A percentile compares a stretch with the other conserved stretches of the same genome.
Evolutionary conservation across 805 yeast species (phyloP).

Genomic region (Teunomyces stri): DNA sequence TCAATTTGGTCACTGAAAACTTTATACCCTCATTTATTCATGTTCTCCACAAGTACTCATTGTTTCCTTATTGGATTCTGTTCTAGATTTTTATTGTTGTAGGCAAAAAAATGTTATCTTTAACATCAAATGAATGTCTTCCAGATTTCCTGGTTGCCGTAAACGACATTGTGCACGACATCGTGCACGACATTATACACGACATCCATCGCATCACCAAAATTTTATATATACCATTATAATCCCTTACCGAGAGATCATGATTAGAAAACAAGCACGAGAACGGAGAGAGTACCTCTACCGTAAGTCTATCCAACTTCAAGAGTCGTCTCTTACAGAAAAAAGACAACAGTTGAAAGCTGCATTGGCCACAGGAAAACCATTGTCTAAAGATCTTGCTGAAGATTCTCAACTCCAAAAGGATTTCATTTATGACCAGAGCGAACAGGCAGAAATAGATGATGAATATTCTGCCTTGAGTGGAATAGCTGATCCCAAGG

Average conservation of each 20-base stretch:
- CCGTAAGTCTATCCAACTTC: slow-evolving; percentile 83
- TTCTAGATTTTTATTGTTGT: no score
- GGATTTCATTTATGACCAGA: slow-evolving; percentile 85
- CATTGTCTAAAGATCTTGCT: slow-evolving; percentile 84
- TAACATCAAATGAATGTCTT: no score
- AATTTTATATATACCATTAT: slow-evolving; percentile 1
- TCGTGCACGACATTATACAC: neutral
- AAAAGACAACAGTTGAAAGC: slow-evolving; percentile 83
- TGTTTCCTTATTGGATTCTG: no score
- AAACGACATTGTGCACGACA: neutral
- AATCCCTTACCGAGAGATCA: slow-evolving; percentile 10
- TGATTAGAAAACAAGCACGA: slow-evolving; percentile 91
- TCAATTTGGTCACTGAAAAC: no score
- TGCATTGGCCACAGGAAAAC: slow-evolving; percentile 89
- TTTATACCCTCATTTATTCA: no score
- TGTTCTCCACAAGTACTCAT: no score
- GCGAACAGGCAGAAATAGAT: slow-evolving; percentile 66
- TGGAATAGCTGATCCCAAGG: slow-evolving; percentile 87
- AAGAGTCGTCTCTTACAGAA: slow-evolving; percentile 81
- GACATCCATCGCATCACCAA: slow-evolving; percentile 8
- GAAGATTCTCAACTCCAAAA: slow-evolving; percentile 80
- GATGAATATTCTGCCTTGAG: slow-evolving; percentile 88
- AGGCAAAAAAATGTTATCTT: no score
- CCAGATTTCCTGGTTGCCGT: no score
- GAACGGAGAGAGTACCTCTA: slow-evolving; percentile 93